Percentiles rank a stretch among this genome's conserved stretches.
Conservation (phyloP, 208 protist genomes). For the Leishmania tropica region DNA sequence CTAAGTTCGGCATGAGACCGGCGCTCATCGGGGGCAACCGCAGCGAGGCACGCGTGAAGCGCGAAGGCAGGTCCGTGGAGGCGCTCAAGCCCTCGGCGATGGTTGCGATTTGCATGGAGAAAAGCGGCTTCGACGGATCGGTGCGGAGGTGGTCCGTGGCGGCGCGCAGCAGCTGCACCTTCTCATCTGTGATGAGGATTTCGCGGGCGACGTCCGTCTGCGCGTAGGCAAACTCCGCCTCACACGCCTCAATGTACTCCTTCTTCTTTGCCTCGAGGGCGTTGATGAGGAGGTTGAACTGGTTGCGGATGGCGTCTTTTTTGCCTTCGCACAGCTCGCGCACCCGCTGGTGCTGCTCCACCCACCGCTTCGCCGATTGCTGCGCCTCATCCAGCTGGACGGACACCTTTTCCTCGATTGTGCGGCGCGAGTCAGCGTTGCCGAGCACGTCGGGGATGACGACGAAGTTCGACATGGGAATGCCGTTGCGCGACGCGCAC, state of each 20-base stretch:
- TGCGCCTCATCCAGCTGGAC: slow-evolving; percentile 60
- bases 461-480: slow-evolving; percentile 44
- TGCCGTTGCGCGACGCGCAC: slow-evolving; percentile 56
- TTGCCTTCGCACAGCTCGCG: slow-evolving; percentile 59
- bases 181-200: slow-evolving; percentile 79
- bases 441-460: slow-evolving; percentile 82
- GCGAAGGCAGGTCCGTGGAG: slow-evolving; percentile 42
- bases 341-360: slow-evolving; percentile 82
- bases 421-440: slow-evolving; percentile 61
- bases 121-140: slow-evolving; percentile 58
- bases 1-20: slow-evolving; percentile 69
- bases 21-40: slow-evolving; percentile 42
- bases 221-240: slow-evolving; percentile 69
- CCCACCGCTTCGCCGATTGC: slow-evolving; percentile 57
- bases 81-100: slow-evolving; percentile 72
- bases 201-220: slow-evolving; percentile 70
- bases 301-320: slow-evolving; percentile 68
- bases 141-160: slow-evolving; percentile 69
- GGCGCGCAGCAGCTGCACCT: slow-evolving; percentile 68
- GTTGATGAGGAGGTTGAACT: slow-evolving; percentile 78
- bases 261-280: slow-evolving; percentile 71
- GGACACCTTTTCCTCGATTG: slow-evolving; percentile 57
- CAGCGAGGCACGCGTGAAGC: slow-evolving; percentile 56
- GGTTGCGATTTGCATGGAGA: slow-evolving; percentile 89
- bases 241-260: slow-evolving; percentile 78